phyloP scores from a whole-genome alignment of 768 basidiomycete genomes.

The Plicaturopsis crispa region DNA sequence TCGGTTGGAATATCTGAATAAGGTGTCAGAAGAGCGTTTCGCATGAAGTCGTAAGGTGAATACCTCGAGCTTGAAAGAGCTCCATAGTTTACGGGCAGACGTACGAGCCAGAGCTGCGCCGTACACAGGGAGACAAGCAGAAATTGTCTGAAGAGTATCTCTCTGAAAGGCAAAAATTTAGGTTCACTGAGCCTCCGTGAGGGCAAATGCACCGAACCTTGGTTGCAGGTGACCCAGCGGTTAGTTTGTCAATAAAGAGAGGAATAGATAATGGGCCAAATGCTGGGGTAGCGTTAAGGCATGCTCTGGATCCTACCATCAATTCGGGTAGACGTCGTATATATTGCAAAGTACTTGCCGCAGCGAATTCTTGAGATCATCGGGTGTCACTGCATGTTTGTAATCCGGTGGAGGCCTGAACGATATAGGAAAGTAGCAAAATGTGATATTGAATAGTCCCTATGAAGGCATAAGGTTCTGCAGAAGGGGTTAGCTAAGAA shows the following conservation, averaged over 20 bases:
- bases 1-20: constrained; percentile 85
- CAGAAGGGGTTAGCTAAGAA: neutral
- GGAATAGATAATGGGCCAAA: constrained; percentile 85
- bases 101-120: constrained; percentile 54
- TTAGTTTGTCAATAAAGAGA: constrained; percentile 87
- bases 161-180: constrained; percentile 39
- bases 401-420: constrained; percentile 93
- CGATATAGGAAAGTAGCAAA: constrained; percentile 98
- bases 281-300: constrained; percentile 69
- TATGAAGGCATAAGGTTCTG: constrained; percentile 21
- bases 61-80: constrained; percentile 85
- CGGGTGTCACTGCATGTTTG: constrained; percentile 85
- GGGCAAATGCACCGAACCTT: constrained; percentile 48
- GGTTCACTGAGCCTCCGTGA: neutral
- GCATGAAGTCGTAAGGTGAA: constrained; percentile 2
- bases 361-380: constrained; percentile 72
- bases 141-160: constrained; percentile 78
- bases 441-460: constrained; percentile 91
- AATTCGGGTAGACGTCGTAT: neutral
- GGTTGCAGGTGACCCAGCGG: constrained; percentile 68
- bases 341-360: constrained; percentile 33
- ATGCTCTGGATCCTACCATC: constrained; percentile 34
- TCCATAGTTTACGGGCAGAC: constrained; percentile 80
- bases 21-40: neutral
- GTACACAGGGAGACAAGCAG: constrained; percentile 77